Evolutionary conservation across 108 stramenopile genomes (phyloP).

Genomic region (Aurantiochytrium sp.): DNA sequence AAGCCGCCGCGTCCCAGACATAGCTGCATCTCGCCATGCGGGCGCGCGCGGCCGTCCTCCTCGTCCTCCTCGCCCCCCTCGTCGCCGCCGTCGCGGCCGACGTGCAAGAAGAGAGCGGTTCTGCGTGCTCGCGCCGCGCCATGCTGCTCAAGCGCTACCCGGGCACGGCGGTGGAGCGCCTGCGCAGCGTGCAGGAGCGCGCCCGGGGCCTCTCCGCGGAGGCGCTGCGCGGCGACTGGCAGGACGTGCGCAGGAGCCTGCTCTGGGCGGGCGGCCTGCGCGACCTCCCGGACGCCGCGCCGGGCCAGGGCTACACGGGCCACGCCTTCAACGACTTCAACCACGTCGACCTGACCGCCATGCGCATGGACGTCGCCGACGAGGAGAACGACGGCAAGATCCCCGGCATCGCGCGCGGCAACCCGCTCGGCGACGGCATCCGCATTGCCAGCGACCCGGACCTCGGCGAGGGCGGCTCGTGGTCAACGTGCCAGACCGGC

Average conservation of each 20-base stretch:
- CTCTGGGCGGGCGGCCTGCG: constrained; percentile 81
- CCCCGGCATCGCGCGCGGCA: constrained; percentile 69
- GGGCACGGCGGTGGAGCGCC: constrained; percentile 30
- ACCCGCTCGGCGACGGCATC: constrained; percentile 73
- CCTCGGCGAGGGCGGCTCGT: constrained; percentile 76
- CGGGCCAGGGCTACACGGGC: constrained; percentile 82
- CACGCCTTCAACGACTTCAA: constrained; percentile 84
- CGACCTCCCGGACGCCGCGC: constrained; percentile 64
- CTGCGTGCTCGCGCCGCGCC: no score
- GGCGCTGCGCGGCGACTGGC: constrained; percentile 68
- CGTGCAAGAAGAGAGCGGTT: no score
- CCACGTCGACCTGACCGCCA: constrained; percentile 80
- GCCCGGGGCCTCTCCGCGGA: constrained; percentile 49
- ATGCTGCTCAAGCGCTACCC: constrained; percentile 15
- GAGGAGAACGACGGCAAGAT: constrained; percentile 74
- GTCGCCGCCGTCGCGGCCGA: no score
- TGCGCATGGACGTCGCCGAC: constrained; percentile 66
- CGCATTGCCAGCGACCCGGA: constrained; percentile 72
- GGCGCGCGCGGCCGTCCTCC: no score
- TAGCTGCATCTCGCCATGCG: no score
- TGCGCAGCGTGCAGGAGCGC: constrained; percentile 58
- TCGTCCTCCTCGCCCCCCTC: no score
- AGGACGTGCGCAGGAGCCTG: constrained; percentile 67
- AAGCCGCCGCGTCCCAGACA: no score
- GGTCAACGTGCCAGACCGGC: constrained; percentile 78